Percentiles rank a stretch among this genome's conserved stretches.
These are phyloP conservation scores for Rosa multiflora DNA, from an alignment of 306 rosid species.

Conservation along the genomic window DNA sequence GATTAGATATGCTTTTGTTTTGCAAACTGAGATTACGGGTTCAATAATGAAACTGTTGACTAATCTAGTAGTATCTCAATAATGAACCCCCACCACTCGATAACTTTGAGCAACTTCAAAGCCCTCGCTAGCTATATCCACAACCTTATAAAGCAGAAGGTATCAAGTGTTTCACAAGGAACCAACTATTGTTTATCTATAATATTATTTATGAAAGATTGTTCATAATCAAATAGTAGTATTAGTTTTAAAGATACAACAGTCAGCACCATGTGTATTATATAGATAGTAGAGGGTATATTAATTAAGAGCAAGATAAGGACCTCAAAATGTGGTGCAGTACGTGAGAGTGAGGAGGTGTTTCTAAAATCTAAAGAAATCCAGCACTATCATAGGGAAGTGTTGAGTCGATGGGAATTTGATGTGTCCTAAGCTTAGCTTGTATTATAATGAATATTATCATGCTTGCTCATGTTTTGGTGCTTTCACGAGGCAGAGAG, in stretches of 20 bases:
- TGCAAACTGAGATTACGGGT: no score
- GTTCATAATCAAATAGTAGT: slow-evolving; percentile 7
- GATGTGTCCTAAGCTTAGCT: slow-evolving; percentile 18
- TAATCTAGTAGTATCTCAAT: neutral
- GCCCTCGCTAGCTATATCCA: neutral
- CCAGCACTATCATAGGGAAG: slow-evolving; percentile 54
- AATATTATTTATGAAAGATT: slow-evolving; percentile 1
- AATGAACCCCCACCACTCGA: neutral
- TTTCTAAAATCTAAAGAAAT: slow-evolving; percentile 27
- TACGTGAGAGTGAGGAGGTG: slow-evolving; percentile 17
- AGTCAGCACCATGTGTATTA: slow-evolving; percentile 52
- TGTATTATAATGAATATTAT: slow-evolving; percentile 5
- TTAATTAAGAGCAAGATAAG: slow-evolving; percentile 16
- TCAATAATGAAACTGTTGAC: neutral
- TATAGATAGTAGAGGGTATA: neutral
- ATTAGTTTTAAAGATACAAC: slow-evolving; percentile 32
- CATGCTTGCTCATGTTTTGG: slow-evolving; percentile 17
- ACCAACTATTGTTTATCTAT: slow-evolving; percentile 18
- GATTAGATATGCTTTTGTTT: no score
- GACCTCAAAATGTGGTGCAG: slow-evolving; percentile 46
- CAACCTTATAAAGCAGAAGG: slow-evolving; percentile 26
- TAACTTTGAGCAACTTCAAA: neutral
- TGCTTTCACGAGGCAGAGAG: neutral
- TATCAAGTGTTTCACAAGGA: slow-evolving; percentile 46
- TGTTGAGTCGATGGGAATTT: slow-evolving; percentile 50